Percentiles rank a stretch among this genome's conserved stretches.
phyloP scores from a whole-genome alignment of 2,329 filamentous ascomycete genomes.

The Cladosporium sp. region DNA sequence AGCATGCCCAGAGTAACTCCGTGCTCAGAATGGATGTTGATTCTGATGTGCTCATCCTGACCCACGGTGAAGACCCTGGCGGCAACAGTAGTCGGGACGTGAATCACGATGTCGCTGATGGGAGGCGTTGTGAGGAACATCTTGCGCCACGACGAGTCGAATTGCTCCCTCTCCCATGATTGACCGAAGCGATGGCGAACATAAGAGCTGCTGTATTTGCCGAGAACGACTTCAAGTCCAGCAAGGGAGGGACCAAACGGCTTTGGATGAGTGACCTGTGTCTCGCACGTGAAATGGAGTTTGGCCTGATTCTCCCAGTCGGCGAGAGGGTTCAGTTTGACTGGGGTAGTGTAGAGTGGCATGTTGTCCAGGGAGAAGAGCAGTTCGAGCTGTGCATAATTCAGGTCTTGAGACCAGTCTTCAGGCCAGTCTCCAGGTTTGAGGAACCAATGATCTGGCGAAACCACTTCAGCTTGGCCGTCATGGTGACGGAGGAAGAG shows the following conservation, averaged over 20 bases:
- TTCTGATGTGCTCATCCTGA: neutral
- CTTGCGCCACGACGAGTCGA: conserved; percentile 11
- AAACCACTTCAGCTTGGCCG: neutral
- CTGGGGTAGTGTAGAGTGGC: neutral
- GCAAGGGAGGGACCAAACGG: neutral
- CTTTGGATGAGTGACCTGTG: no score
- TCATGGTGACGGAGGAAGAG: neutral
- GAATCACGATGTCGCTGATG: neutral
- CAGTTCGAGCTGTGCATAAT: no score
- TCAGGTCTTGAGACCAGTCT: neutral
- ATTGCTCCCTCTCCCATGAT: neutral
- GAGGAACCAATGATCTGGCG: neutral
- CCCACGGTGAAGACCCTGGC: neutral
- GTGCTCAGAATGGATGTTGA: neutral
- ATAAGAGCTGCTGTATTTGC: neutral
- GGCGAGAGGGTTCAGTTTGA: neutral
- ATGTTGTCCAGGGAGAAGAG: neutral
- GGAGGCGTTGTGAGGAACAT: conserved; percentile 18
- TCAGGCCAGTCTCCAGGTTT: neutral
- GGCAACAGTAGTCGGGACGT: neutral
- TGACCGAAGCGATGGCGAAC: neutral
- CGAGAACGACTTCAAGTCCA: neutral
- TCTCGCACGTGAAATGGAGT: neutral
- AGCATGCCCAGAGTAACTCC: neutral
- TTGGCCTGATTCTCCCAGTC: neutral